Base-by-base conservation (phyloP, 805 yeast genomes). In the Cyberlindnera xishuangbannaensis region DNA sequence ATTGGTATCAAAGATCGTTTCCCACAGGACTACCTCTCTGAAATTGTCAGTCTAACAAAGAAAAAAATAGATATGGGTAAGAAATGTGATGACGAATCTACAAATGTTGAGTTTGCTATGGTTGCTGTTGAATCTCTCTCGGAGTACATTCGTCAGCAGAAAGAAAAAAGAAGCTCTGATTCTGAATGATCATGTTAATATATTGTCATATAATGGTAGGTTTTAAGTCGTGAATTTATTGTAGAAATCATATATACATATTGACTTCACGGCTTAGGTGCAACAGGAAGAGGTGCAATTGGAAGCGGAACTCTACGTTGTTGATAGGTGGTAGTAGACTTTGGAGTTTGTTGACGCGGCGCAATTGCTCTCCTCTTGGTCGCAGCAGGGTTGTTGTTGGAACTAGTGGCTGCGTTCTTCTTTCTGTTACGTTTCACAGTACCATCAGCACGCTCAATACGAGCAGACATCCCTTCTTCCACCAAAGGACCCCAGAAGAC, bases 401-500 rank as follows among this genome's bases (percentile, higher is more conserved):
- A 15, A n/a, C n/a, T n/a, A n/a, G n/a, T n/a, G 11, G 22, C 28
- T 5, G 37, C 39, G 4, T 37, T 46, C 39, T 62, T 59, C 39
- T 50, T 47, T 44, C 61, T 53, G 31, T 56, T 53, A 44, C 64
- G 55, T 41, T 65, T 67, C 39, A 58, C 58, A 6, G 65, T 64
- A 30, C 68, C 70, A 37, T 64, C 68, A 3, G 64, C 65, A 28
- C 69, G 58, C 34, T 65, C 76, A 32, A 70, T 60, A 38, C 67
- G 59, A 11, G 72, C 69, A 25, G 61, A 57, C 31, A 67, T 65
- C 12, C 67, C 68, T 30, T 73, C 78, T 29, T 81, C 88, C 18
- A 81, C 76, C 39, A 90, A 62, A 3, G 95, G 94, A 0, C 99
- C 99, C 65, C 87, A 84, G 58, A 78, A 92, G 0, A 92, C 96